Base-by-base conservation (phyloP, 202 grass and related monocot species). In the Carex sylvatica region DNA sequence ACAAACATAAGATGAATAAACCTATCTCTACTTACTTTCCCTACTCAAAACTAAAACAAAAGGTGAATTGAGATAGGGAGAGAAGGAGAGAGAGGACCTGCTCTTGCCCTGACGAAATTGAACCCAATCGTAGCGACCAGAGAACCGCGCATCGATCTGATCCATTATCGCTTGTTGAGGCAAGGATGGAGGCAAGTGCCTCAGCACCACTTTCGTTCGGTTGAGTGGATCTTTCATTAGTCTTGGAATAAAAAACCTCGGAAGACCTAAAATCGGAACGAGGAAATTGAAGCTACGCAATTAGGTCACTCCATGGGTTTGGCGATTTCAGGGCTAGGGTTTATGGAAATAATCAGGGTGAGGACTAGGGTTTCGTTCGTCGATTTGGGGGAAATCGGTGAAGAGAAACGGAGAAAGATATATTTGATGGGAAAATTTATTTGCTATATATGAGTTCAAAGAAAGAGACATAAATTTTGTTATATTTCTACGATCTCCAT, bases 141-240 rank as follows among this genome's bases (percentile, higher is more conserved):
- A 89, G 86, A 99, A 99, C 78, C 89, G 90, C 54, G 79, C 88
- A 47, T 99, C 93, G 87, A 99, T 94, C 96, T 96, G 89, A 81
- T 99, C 91, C 88, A 93, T 30, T 54, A 99, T 88, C 53, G 87
- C 88, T 69, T 91, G 86, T 84, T 92, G 86, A 58, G 86, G 78
- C 55, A 99, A 87, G 74, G 93, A 86, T 78, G 91, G 89, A 40
- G 96, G 96, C 81, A 99, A 83, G 80, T 84, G 88, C 81, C 96
- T 87, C 61, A 99, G 77, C 93, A 96, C 91, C 56, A 96, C 93
- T 91, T 99, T 99, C 14, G 93, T 92, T 54, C 96, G 89, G 78
- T 92, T 84, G 61, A 80, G 84, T 62, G 84, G 89, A 79, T 96
- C 93, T 84, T 93, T 99, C 96, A 99, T 93, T 81, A 79, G 78